Percentiles rank a stretch among this genome's conserved stretches.
phyloP scores from a whole-genome alignment of 176 grass and related monocot species.

The Phoenix roebelenii region DNA sequence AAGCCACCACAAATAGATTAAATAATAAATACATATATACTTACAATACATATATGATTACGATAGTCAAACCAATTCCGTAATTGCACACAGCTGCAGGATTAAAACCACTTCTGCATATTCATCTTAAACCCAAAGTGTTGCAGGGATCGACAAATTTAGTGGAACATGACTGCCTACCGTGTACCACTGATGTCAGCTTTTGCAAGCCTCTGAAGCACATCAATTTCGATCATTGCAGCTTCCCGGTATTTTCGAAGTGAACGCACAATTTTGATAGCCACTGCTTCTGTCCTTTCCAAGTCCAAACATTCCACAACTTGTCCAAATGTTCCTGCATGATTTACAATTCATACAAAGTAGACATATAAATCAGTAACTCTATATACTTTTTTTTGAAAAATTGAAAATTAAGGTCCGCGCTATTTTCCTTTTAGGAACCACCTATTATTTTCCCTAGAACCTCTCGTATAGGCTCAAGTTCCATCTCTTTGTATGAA shows the following conservation, averaged over 20 bases:
- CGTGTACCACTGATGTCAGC: slow-evolving; percentile 64
- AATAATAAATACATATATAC: slow-evolving; percentile 50
- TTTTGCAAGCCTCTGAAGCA: slow-evolving; percentile 75
- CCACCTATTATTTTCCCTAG: too few relatives aligned
- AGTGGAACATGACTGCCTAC: slow-evolving; percentile 40
- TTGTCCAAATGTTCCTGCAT: slow-evolving; percentile 93
- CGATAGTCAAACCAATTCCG: slow-evolving; percentile 99
- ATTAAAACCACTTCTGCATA: slow-evolving; percentile 66
- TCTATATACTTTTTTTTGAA: too few relatives aligned
- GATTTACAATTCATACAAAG: too few relatives aligned
- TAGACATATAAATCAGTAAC: too few relatives aligned
- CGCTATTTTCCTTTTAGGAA: too few relatives aligned
- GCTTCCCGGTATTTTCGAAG: slow-evolving; percentile 95
- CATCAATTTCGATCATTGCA: slow-evolving; percentile 99
- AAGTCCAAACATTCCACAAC: slow-evolving; percentile 96
- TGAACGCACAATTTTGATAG: slow-evolving; percentile 81
- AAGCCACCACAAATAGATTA: not conserved
- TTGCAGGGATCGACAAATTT: slow-evolving; percentile 24
- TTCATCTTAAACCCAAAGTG: slow-evolving; percentile 61
- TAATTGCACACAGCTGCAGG: slow-evolving; percentile 99
- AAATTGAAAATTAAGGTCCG: too few relatives aligned
- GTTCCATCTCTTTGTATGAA: too few relatives aligned
- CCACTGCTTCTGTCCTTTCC: slow-evolving; percentile 88
- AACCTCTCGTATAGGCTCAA: too few relatives aligned
- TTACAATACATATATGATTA: slow-evolving; percentile 99